Evolutionary conservation across 306 rosid species (phyloP).

Genomic region (Hippophae tibetana): DNA sequence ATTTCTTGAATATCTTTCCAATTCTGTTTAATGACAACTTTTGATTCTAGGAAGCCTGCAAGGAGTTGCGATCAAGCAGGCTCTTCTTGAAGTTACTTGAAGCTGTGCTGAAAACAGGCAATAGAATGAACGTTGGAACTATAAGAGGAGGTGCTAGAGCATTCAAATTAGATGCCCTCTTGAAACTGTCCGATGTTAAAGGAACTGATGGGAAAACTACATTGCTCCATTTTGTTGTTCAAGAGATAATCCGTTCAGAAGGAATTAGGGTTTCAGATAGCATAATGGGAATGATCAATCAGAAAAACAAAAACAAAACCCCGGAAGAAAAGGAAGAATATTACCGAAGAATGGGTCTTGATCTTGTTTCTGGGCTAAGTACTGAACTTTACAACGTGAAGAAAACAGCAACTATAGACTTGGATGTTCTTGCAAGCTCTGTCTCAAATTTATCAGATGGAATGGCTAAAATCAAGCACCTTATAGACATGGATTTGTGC

Average conservation of each 20-base stretch:
- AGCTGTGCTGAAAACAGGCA: slow-evolving; percentile 90
- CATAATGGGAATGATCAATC: slow-evolving; percentile 88
- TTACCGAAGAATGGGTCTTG: slow-evolving; percentile 81
- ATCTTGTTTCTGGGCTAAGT: slow-evolving; percentile 73
- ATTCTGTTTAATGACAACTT: not conserved
- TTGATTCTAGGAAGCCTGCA: slow-evolving; percentile 74
- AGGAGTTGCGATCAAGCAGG: slow-evolving; percentile 89
- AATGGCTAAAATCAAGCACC: slow-evolving; percentile 27
- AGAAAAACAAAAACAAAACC: slow-evolving; percentile 40
- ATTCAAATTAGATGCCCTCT: slow-evolving; percentile 82
- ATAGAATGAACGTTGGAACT: slow-evolving; percentile 94
- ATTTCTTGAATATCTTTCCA: not conserved
- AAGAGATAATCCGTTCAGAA: slow-evolving; percentile 73
- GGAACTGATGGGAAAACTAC: slow-evolving; percentile 91
- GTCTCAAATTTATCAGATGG: slow-evolving; percentile 61
- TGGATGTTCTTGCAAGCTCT: slow-evolving; percentile 70
- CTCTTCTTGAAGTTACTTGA: slow-evolving; percentile 80
- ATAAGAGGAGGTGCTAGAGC: slow-evolving; percentile 92
- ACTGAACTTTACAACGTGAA: slow-evolving; percentile 81
- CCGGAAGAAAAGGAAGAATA: slow-evolving; percentile 73
- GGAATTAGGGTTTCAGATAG: slow-evolving; percentile 77
- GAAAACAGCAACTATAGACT: slow-evolving; percentile 72
- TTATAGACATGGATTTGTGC: slow-evolving; percentile 34
- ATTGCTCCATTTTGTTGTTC: slow-evolving; percentile 87
- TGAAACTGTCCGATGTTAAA: slow-evolving; percentile 82